Conservation (phyloP, 2,329 filamentous ascomycete species). For the Ascochyta clinopodiicola region DNA sequence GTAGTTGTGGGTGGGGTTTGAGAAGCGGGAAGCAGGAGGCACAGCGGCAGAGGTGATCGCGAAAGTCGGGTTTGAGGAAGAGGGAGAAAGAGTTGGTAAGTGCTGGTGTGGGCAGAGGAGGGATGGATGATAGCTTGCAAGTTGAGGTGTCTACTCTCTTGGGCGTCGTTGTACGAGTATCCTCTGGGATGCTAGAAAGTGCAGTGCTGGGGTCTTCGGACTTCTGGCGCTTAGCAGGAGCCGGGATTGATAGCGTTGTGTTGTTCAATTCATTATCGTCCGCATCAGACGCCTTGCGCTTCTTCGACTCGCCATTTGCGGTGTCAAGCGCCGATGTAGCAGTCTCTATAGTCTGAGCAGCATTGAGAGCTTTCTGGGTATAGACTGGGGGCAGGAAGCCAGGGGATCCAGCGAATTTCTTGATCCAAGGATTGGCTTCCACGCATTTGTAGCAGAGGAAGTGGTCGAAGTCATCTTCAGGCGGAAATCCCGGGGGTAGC, state of each 20-base stretch:
- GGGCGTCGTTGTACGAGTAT: conserved; percentile 34
- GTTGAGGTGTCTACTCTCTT: conserved; percentile 29
- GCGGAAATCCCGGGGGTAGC: conserved; percentile 83
- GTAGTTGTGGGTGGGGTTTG: conserved; percentile 75
- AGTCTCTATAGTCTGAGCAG: conserved; percentile 14
- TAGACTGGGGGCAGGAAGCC: conserved; percentile 82
- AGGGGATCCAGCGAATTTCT: conserved; percentile 77
- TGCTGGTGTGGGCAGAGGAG: conserved; percentile 57
- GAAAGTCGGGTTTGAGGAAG: conserved; percentile 81
- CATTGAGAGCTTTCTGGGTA: conserved; percentile 41
- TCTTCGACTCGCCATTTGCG: conserved; percentile 42
- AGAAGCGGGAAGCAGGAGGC: conserved; percentile 78
- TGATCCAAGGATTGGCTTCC: conserved; percentile 88
- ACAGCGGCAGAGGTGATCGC: conserved; percentile 83
- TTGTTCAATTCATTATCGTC: conserved; percentile 35
- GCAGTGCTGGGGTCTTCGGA: conserved; percentile 39
- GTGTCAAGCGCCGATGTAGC: conserved; percentile 17
- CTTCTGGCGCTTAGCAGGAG: conserved; percentile 44
- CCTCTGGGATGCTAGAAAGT: conserved; percentile 47
- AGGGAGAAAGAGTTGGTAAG: conserved; percentile 73
- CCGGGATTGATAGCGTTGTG: conserved; percentile 24
- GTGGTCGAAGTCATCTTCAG: conserved; percentile 86
- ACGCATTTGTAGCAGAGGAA: conserved; percentile 96
- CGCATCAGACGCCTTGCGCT: conserved; percentile 56
- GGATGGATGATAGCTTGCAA: conserved; percentile 70